phyloP scores from a whole-genome alignment of 1,139 yeast species.

The Pichia sp. region DNA sequence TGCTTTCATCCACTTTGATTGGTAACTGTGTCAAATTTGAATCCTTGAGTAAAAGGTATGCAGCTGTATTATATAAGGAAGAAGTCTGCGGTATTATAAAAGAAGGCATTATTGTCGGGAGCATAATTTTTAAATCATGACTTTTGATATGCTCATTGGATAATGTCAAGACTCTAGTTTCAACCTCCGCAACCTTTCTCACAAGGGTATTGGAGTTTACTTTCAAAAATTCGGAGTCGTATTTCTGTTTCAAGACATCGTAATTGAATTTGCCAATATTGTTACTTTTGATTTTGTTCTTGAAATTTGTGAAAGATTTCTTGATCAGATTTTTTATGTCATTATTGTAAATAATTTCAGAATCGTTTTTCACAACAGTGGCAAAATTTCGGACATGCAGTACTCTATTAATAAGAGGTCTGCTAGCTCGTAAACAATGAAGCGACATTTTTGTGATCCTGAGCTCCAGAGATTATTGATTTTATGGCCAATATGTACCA shows the following conservation, averaged over 20 bases:
- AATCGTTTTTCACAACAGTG: background rate
- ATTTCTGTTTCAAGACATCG: conserved; percentile 15
- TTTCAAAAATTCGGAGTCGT: conserved; percentile 14
- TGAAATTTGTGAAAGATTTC: conserved; percentile 16
- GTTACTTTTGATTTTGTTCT: conserved; percentile 9
- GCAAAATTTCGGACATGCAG: conserved; percentile 8
- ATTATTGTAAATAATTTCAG: conserved; percentile 8
- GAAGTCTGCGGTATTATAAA: conserved; percentile 7
- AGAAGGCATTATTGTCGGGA: conserved; percentile 10
- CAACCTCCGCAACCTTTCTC: conserved; percentile 10
- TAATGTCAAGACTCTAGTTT: conserved; percentile 11
- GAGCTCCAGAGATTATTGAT: no score
- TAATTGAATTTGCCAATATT: conserved; percentile 12
- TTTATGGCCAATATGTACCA: no score
- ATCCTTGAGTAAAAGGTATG: conserved; percentile 4
- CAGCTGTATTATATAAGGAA: conserved; percentile 8
- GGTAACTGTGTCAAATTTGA: conserved; percentile 1
- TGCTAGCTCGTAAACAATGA: background rate
- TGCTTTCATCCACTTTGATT: background rate
- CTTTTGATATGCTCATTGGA: conserved; percentile 11
- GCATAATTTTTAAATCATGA: background rate
- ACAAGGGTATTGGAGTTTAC: conserved; percentile 9
- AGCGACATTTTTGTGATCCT: background rate
- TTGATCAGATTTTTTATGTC: conserved; percentile 15
- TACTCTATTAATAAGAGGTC: background rate